These are phyloP conservation scores for Oryza meyeriana DNA, from an alignment of 176 grass and related monocot species.

Conservation along the genomic window DNA sequence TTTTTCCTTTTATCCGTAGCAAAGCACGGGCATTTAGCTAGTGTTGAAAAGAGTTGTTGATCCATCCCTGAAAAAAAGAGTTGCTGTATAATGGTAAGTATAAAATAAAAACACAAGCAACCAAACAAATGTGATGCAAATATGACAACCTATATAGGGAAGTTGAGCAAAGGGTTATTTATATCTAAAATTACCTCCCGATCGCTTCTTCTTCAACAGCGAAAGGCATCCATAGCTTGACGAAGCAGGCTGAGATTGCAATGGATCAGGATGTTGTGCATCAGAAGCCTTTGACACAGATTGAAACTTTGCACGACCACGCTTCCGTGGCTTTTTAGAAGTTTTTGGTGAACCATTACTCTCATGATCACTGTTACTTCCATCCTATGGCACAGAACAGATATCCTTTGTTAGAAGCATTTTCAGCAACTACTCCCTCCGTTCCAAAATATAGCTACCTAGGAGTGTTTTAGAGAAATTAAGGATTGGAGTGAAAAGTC, in stretches of 20 bases:
- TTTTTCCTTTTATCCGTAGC: too few relatives aligned
- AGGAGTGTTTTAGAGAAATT: too few relatives aligned
- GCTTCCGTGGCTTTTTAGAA: constrained; percentile 71
- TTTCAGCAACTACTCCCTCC: constrained; percentile 9
- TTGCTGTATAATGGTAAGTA: constrained; percentile 15
- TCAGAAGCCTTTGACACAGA: constrained; percentile 65
- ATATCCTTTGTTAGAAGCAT: constrained; percentile 20
- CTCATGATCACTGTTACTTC: constrained; percentile 84
- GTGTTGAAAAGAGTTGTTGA: not conserved
- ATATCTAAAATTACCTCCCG: constrained; percentile 67
- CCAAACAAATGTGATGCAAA: constrained; percentile 6
- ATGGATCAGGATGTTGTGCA: constrained; percentile 63
- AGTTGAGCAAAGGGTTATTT: not conserved
- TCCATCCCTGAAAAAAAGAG: too few relatives aligned
- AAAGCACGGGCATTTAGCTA: too few relatives aligned
- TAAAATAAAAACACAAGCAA: constrained; percentile 1
- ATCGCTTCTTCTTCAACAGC: constrained; percentile 84
- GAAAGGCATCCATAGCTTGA: constrained; percentile 86
- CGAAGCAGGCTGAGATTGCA: constrained; percentile 66
- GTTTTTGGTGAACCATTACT: constrained; percentile 65
- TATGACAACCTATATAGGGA: constrained; percentile 6
- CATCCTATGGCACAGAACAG: constrained; percentile 58
- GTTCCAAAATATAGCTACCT: too few relatives aligned
- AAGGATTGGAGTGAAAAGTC: too few relatives aligned
- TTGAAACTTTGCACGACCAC: constrained; percentile 68